phyloP scores from a whole-genome alignment of 495 filamentous ascomycete genomes.

The Trichoderma virens region DNA sequence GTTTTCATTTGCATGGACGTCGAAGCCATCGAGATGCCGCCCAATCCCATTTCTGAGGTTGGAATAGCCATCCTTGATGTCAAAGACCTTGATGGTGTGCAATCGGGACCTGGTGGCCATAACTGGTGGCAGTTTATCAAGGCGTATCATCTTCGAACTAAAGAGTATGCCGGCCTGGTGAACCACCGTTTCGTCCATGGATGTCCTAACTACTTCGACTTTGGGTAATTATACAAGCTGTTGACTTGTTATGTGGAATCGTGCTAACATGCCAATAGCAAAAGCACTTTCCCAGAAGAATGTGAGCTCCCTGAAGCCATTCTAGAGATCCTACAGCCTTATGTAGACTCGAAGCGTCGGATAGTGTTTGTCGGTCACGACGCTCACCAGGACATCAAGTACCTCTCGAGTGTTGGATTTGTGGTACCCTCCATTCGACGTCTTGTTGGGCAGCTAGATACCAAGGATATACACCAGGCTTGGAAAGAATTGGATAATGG shows the following conservation, averaged over 20 bases:
- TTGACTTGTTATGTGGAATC: conserved; percentile 29
- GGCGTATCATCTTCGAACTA: conserved; percentile 67
- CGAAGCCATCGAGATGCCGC: conserved; percentile 66
- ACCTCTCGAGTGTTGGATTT: conserved; percentile 54
- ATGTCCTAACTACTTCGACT: conserved; percentile 67
- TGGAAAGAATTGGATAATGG: conserved; percentile 40
- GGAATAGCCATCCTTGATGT: conserved; percentile 82
- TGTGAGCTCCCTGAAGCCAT: conserved; percentile 17
- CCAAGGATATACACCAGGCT: conserved; percentile 55
- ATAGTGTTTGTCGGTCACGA: conserved; percentile 77
- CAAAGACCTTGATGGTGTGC: conserved; percentile 37
- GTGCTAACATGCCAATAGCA: conserved; percentile 23
- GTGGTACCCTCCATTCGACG: conserved; percentile 42
- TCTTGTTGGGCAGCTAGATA: conserved; percentile 62
- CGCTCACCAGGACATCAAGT: conserved; percentile 54
- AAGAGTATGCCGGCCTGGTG: conserved; percentile 52
- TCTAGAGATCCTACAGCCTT: conserved; percentile 21
- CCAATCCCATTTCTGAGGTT: conserved; percentile 66
- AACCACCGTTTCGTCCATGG: conserved; percentile 62
- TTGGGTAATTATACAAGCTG: conserved; percentile 44
- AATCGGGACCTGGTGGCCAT: conserved; percentile 51
- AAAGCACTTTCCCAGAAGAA: conserved; percentile 24
- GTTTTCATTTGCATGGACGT: conserved; percentile 76
- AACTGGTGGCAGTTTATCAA: conserved; percentile 60
- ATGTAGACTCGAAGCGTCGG: conserved; percentile 38